A percentile compares a stretch with the other conserved stretches of the same genome.
Evolutionary conservation across 2,329 filamentous ascomycete species (phyloP).

Genomic region (Fusarium succisae): DNA sequence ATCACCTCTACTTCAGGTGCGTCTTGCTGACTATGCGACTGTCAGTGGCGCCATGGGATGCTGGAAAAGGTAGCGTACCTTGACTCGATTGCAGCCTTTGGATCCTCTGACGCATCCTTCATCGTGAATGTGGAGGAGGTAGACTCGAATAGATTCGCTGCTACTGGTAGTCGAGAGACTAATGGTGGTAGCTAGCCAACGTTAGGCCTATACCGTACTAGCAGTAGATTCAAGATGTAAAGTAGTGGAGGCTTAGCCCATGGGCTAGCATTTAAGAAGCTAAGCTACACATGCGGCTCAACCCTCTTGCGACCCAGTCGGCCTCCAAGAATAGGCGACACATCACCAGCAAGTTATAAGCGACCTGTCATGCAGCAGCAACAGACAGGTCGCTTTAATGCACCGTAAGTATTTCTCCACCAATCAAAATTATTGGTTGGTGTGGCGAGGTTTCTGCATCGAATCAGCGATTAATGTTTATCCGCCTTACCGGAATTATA

Average conservation of each 20-base stretch:
- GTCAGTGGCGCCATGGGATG: fast-evolving
- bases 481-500: neutral
- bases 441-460: neutral
- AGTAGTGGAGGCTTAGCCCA: neutral
- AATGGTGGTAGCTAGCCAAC: too few relatives aligned
- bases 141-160: neutral
- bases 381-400: fast-evolving
- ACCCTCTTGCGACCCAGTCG: neutral
- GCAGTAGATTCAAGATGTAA: neutral
- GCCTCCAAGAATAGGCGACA: neutral
- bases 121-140: neutral
- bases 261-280: too few relatives aligned
- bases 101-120: neutral
- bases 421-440: fast-evolving
- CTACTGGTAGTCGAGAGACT: neutral
- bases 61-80: fast-evolving
- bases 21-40: neutral
- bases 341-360: neutral
- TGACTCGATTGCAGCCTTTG: neutral
- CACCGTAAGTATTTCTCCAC: neutral
- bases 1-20: neutral
- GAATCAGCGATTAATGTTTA: neutral
- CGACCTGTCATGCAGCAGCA: neutral
- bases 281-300: neutral
- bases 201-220: neutral